Evolutionary conservation across 225 moss, liverwort and hornwort species (phyloP), one percentile per base, ranked within the genome.

Genomic region (Neckera pumila): DNA sequence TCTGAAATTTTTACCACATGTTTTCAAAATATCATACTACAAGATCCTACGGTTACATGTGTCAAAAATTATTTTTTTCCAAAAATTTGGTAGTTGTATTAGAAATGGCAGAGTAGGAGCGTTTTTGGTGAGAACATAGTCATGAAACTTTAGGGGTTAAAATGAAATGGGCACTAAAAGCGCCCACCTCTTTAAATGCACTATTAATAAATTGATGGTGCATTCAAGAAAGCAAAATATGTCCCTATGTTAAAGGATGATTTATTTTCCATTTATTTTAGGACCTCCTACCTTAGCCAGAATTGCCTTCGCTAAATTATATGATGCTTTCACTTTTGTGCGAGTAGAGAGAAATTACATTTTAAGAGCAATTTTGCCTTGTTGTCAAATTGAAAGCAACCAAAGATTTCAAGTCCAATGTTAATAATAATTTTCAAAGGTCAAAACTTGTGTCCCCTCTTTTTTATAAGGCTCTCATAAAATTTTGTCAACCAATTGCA

Each of bases 391-490:
- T 23, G 0, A 40, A 40, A 40, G 4, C 14, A 40, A 38, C 23
- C n/a, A 38, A 40, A 23, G 22, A 40, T 12, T 23, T 40, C 8
- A 40, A 23, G 38, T 23, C 8, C 25, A 13, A 14, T 70, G 8
- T 40, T 40, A 22, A 8, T 40, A 40, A 40, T 13, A 14, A 38
- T 22, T 70, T 69, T 0, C 3, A 4, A 8, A 70, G 25, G 25
- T 70, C 2, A 12, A 14, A 40, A 70, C 14, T 38, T 40, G 12
- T 2, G 0, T 70, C 7, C 2, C 4, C 8, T 22, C 40, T 7
- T 4, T 23, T 21, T 40, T 14, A 40, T 0, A 4, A 69, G 38
- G 2, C 23, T 69, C 23, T 0, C 0, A 0, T 0, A 0, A 66
- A 11, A 12, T 6, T 21, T 67, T 21, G 7, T 67, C 21, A 67